Conservation (phyloP, 441 rosid genomes). For the Populus hybrid region DNA sequence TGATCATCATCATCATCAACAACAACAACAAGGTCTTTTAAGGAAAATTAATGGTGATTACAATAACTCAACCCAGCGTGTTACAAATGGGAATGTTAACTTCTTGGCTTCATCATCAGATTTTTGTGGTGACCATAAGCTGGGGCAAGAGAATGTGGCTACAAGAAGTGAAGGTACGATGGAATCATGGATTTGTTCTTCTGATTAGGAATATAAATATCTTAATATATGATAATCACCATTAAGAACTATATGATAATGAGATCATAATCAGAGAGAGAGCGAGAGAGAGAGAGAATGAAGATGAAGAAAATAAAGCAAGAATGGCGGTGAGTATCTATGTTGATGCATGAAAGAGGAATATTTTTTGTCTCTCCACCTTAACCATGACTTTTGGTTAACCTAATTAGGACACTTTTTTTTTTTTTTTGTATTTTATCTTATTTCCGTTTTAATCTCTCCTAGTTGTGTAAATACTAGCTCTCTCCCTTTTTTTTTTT, state of each 20-base stretch:
- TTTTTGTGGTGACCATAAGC: conserved; percentile 37
- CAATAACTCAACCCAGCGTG: conserved; percentile 27
- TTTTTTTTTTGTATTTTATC: not conserved
- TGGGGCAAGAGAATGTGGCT: conserved; percentile 27
- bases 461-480: conserved; percentile 36
- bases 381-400: conserved; percentile 32
- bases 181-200: conserved; percentile 85
- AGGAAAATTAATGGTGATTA: conserved; percentile 39
- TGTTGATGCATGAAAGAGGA: too few species aligned
- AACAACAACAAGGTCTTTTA: conserved; percentile 10
- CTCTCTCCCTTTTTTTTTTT: not conserved
- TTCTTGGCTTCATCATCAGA: conserved; percentile 32
- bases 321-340: conserved; percentile 30
- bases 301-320: conserved; percentile 12
- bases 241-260: not conserved
- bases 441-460: not conserved
- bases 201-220: conserved; percentile 39
- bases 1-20: not conserved
- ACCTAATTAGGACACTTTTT: conserved; percentile 26
- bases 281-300: not conserved
- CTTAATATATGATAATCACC: not conserved
- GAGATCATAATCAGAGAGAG: conserved; percentile 1
- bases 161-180: conserved; percentile 65
- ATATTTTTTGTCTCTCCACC: conserved; percentile 30
- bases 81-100: conserved; percentile 29